Evolutionary conservation across 352 stramenopile genomes (phyloP).

Genomic region (Globisporangium irregulare): DNA sequence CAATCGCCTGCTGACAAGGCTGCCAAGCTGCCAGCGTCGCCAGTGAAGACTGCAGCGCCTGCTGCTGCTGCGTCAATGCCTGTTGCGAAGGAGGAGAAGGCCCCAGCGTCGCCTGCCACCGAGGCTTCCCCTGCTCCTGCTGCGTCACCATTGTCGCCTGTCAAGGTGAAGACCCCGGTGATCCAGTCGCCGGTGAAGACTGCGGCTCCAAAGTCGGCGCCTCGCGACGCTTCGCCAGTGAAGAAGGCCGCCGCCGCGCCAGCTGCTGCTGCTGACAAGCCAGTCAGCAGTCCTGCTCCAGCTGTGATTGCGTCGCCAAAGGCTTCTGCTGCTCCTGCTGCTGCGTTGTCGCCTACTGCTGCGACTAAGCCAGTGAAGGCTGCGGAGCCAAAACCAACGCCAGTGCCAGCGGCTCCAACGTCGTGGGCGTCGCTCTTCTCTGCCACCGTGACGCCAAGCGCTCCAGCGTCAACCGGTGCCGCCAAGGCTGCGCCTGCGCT

Average conservation of each 20-base stretch:
- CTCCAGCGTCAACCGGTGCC: conserved; percentile 14
- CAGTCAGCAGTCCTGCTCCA: not conserved
- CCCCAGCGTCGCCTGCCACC: conserved; percentile 24
- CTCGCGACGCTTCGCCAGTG: conserved; percentile 20
- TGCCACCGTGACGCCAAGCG: conserved; percentile 15
- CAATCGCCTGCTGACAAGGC: conserved; percentile 18
- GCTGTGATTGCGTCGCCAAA: conserved; percentile 16
- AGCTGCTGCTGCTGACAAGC: conserved; percentile 12
- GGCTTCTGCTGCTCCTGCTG: conserved; percentile 5
- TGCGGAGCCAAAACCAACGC: conserved; percentile 17
- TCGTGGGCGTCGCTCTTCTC: conserved; percentile 61
- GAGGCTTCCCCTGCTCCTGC: conserved; percentile 23
- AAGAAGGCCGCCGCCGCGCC: conserved; percentile 14
- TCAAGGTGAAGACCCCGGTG: conserved; percentile 17
- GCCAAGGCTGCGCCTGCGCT: conserved; percentile 15
- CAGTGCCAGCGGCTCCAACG: conserved; percentile 41
- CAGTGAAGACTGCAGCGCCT: conserved; percentile 27
- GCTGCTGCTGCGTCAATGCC: conserved; percentile 29
- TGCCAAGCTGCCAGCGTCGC: conserved; percentile 20
- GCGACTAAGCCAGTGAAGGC: conserved; percentile 18
- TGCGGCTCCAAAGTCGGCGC: conserved; percentile 15
- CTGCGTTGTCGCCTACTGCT: conserved; percentile 14
- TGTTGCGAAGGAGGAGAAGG: conserved; percentile 42
- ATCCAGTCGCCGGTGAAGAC: conserved; percentile 20
- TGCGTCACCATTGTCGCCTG: conserved; percentile 14